Conservation (phyloP, 306 rosid species). For the Spatholobus suberectus region DNA sequence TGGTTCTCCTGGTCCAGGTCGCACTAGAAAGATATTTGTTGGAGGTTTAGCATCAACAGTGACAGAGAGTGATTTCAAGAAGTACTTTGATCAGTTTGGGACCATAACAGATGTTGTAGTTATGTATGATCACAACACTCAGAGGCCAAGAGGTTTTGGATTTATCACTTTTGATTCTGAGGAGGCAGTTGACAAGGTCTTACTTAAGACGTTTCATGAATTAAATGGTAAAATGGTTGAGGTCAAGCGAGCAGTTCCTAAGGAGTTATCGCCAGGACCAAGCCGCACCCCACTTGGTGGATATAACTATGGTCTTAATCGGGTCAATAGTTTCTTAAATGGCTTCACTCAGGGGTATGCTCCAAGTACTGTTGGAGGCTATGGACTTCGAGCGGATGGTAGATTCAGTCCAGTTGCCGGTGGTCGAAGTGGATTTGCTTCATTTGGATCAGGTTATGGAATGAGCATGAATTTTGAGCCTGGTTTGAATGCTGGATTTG, state of each 20-base stretch:
- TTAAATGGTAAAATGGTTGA: constrained; percentile 98
- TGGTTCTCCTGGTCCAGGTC: constrained; percentile 90
- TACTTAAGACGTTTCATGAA: constrained; percentile 89
- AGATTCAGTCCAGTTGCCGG: constrained; percentile 88
- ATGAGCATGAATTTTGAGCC: constrained; percentile 84
- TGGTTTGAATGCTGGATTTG: constrained; percentile 78
- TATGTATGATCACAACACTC: constrained; percentile 99
- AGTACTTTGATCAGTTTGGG: constrained; percentile 95
- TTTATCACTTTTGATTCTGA: constrained; percentile 96
- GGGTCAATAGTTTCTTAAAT: constrained; percentile 85
- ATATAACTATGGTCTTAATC: constrained; percentile 70
- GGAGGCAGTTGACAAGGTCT: constrained; percentile 93
- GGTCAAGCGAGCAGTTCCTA: constrained; percentile 99
- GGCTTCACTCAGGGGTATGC: constrained; percentile 86
- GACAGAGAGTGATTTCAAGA: constrained; percentile 95
- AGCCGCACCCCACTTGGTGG: constrained; percentile 85
- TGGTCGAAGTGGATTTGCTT: constrained; percentile 85
- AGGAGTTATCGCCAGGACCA: constrained; percentile 94
- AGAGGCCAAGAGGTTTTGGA: constrained; percentile 98
- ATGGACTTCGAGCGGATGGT: constrained; percentile 78
- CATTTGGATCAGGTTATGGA: constrained; percentile 87
- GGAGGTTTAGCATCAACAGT: constrained; percentile 99
- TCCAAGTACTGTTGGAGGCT: constrained; percentile 78
- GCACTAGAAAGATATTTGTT: constrained; percentile 96
- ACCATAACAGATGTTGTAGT: constrained; percentile 97